Conservation (phyloP, 306 rosid genomes). For the Potentilla sterilis region DNA sequence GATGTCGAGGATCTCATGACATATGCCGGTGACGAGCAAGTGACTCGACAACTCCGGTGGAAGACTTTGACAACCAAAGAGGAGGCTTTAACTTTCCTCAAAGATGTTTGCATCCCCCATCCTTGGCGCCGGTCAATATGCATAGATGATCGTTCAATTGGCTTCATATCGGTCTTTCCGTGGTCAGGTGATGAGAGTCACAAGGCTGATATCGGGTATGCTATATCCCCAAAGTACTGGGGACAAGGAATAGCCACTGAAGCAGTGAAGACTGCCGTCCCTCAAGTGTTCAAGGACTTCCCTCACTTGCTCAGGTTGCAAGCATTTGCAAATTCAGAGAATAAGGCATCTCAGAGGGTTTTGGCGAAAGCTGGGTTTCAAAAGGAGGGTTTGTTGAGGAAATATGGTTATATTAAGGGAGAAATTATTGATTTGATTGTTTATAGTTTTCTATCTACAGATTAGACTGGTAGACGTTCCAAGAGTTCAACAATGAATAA, state of each 20-base stretch:
- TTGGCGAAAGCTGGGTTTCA: slow-evolving; percentile 60
- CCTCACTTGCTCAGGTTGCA: slow-evolving; percentile 53
- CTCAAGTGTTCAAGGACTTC: slow-evolving; percentile 42
- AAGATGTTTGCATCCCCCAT: slow-evolving; percentile 54
- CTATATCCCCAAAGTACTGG: slow-evolving; percentile 43
- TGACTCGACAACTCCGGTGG: slow-evolving; percentile 32
- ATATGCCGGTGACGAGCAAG: slow-evolving; percentile 57
- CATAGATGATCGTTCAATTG: slow-evolving; percentile 42
- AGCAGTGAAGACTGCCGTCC: slow-evolving; percentile 38
- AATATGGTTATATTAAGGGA: slow-evolving; percentile 39
- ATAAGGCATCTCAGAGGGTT: slow-evolving; percentile 61
- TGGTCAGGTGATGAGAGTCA: slow-evolving; percentile 40
- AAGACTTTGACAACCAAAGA: slow-evolving; percentile 45
- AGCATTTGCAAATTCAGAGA: slow-evolving; percentile 31
- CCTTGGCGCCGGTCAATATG: slow-evolving; percentile 64
- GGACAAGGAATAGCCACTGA: slow-evolving; percentile 49
- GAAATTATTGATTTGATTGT: slow-evolving; percentile 34
- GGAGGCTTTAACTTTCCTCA: slow-evolving; percentile 50
- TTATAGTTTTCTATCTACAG: slow-evolving; percentile 42
- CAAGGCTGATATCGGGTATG: slow-evolving; percentile 51
- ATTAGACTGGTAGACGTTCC: slow-evolving; percentile 1
- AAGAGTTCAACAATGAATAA: not conserved
- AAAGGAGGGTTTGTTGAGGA: slow-evolving; percentile 51
- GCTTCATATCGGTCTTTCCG: slow-evolving; percentile 36
- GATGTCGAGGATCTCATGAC: slow-evolving; percentile 54